Evolutionary conservation across 2,329 filamentous ascomycete species (phyloP).

Genomic region (Furcasterigmium furcatum): DNA sequence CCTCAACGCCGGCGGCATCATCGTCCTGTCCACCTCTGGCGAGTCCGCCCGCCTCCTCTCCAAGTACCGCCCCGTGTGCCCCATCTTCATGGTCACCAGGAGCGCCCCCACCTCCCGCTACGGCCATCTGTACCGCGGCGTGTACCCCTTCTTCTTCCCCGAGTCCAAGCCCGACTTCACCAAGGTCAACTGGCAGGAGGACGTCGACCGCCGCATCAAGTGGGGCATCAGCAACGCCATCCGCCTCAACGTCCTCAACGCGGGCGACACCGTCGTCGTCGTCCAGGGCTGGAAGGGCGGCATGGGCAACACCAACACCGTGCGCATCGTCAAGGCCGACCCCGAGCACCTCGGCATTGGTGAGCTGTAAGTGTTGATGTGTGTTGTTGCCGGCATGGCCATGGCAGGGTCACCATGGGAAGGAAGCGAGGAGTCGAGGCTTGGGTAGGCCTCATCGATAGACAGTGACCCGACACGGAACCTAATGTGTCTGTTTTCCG

Average conservation of each 20-base stretch:
- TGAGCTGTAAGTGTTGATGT: constrained; percentile 23
- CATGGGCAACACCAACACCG: constrained; percentile 88
- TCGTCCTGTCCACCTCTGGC: constrained; percentile 93
- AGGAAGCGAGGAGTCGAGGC: background rate
- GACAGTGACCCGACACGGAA: background rate
- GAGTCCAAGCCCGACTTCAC: constrained; percentile 94
- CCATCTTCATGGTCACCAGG: constrained; percentile 98
- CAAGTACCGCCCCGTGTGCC: constrained; percentile 98
- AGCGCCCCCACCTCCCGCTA: constrained; percentile 82
- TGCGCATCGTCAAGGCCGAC: constrained; percentile 61
- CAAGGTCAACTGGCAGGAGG: constrained; percentile 94
- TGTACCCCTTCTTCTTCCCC: constrained; percentile 95
- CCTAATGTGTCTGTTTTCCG: background rate
- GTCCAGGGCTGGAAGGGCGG: constrained; percentile 91
- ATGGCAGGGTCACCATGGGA: background rate
- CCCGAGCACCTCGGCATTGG: constrained; percentile 56
- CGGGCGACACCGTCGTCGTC: constrained; percentile 74
- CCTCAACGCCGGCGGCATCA: constrained; percentile 92
- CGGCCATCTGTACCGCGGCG: constrained; percentile 92
- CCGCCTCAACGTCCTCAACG: constrained; percentile 70
- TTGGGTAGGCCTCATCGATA: background rate
- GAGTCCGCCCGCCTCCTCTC: constrained; percentile 92
- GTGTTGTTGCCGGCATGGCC: background rate
- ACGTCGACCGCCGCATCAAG: constrained; percentile 95
- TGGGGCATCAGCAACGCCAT: constrained; percentile 91